Conservation (phyloP, 176 grass and related monocot genomes). For the Hsuehochloa calcarea region DNA sequence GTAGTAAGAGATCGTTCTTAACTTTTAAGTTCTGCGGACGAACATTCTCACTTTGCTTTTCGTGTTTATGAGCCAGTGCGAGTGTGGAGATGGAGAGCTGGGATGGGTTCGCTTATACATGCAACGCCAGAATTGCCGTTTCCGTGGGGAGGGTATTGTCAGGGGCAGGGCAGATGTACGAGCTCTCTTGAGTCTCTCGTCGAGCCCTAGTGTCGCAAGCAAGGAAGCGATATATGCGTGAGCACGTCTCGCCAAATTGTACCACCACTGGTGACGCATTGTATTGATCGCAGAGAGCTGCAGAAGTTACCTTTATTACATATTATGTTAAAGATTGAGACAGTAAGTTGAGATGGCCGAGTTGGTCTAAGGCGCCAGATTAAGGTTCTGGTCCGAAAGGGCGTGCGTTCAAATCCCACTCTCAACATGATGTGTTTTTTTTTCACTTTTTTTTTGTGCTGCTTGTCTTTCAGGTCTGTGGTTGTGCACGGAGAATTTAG, state of each 20-base stretch:
- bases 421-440: not conserved
- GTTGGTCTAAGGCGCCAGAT: slow-evolving; percentile 83
- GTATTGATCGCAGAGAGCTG: not conserved
- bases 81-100: not conserved
- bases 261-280: not conserved
- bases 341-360: slow-evolving; percentile 64
- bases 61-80: not conserved
- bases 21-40: not conserved
- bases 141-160: not conserved
- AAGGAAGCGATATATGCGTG: not conserved
- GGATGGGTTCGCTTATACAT: not conserved
- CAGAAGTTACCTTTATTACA: too few species aligned
- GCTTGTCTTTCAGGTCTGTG: not conserved
- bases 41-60: not conserved
- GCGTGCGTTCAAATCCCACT: slow-evolving; percentile 80
- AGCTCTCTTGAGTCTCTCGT: not conserved
- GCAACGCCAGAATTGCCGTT: not conserved
- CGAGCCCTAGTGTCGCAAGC: not conserved
- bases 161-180: not conserved
- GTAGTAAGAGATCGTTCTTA: too few species aligned
- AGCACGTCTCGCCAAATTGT: not conserved
- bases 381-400: slow-evolving; percentile 74
- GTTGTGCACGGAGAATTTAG: not conserved
- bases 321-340: too few species aligned
- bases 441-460: not conserved